Evolutionary conservation across 2,329 filamentous ascomycete genomes (phyloP).

Genomic region (Ophiostoma sp.): DNA sequence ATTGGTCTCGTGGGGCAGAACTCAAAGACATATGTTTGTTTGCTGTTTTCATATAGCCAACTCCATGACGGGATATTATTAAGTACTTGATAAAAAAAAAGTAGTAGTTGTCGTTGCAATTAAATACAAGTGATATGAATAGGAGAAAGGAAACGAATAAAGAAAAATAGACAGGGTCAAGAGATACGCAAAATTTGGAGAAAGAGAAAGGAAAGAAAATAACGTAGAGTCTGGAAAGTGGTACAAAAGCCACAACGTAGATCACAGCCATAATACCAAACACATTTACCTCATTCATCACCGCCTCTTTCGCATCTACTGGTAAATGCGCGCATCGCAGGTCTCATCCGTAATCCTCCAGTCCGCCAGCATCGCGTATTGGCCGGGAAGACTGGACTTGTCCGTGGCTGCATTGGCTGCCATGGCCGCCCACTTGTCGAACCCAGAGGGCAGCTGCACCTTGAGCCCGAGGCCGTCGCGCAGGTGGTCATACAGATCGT

Average conservation of each 20-base stretch:
- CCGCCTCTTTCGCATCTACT: too few species aligned
- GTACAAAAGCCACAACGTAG: not conserved
- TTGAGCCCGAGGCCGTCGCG: constrained; percentile 23
- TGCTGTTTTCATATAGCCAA: too few species aligned
- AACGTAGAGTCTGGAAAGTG: not conserved
- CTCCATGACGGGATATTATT: too few species aligned
- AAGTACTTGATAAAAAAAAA: not conserved
- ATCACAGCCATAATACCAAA: too few species aligned
- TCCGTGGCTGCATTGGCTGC: constrained; percentile 23
- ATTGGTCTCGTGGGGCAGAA: too few species aligned
- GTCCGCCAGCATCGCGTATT: constrained; percentile 20
- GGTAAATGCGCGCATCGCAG: not conserved
- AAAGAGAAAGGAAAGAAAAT: not conserved
- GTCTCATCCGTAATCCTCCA: not conserved
- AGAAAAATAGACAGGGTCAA: not conserved
- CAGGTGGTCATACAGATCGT: constrained; percentile 28
- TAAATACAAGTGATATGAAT: not conserved
- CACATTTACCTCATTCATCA: not conserved
- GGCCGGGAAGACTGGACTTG: constrained; percentile 26
- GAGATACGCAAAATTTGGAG: not conserved
- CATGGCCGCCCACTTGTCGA: constrained; percentile 28
- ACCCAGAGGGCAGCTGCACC: constrained; percentile 23
- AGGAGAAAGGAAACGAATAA: not conserved
- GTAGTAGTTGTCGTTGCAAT: not conserved
- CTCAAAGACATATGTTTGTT: too few species aligned